These are phyloP conservation scores for Elasticomyces elasticus DNA, from an alignment of 495 filamentous ascomycete species.

Conservation along the genomic window DNA sequence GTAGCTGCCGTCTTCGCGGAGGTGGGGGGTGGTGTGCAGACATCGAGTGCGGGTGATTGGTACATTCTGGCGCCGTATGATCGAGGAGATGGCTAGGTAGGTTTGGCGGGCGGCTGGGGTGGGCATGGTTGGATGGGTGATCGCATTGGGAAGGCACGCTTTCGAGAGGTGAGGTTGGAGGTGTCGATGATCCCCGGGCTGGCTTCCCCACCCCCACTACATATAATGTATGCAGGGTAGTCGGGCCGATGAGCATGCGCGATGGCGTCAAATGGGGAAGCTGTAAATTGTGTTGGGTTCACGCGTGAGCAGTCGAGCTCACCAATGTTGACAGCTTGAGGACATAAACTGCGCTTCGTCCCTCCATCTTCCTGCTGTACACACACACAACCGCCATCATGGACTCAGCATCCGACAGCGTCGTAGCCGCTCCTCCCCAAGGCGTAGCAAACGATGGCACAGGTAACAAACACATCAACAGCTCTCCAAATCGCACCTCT, in stretches of 20 bases:
- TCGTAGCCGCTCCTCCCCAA: constrained; percentile 27
- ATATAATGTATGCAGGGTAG: background rate
- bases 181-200: no score
- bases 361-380: background rate
- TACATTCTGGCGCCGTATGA: constrained; percentile 13
- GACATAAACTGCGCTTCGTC: background rate
- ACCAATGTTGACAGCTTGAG: no score
- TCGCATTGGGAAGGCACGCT: no score
- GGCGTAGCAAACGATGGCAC: constrained; percentile 41
- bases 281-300: background rate
- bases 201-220: background rate
- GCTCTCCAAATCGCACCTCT: background rate
- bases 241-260: background rate
- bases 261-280: background rate
- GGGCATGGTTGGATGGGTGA: background rate
- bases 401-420: constrained; percentile 25
- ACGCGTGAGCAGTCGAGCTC: background rate
- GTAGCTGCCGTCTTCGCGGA: constrained; percentile 41
- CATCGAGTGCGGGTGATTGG: no score
- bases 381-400: constrained; percentile 5
- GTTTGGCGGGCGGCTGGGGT: constrained; percentile 30
- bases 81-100: constrained; percentile 35
- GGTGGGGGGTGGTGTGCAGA: constrained; percentile 22
- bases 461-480: constrained; percentile 27
- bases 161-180: no score